A percentile compares a stretch with the other conserved stretches of the same genome.
Evolutionary conservation across 495 filamentous ascomycete species (phyloP).

Genomic region (Xylaria acuta): DNA sequence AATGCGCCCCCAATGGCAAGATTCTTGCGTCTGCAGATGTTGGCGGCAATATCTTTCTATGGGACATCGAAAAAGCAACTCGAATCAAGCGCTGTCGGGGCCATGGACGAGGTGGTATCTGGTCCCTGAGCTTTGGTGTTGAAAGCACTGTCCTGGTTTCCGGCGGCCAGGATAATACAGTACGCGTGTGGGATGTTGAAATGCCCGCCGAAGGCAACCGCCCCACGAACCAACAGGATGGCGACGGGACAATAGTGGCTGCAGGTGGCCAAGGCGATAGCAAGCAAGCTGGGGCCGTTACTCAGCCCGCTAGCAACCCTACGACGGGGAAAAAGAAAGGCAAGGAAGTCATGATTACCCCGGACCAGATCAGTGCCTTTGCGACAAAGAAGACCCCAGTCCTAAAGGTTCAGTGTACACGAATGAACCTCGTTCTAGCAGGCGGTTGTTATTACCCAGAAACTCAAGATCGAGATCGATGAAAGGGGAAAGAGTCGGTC

Average conservation of each 20-base stretch:
- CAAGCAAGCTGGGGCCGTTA: conserved; percentile 35
- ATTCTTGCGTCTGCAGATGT: conserved; percentile 87
- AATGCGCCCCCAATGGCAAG: conserved; percentile 86
- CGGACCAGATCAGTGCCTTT: conserved; percentile 92
- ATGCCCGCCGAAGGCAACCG: conserved; percentile 59
- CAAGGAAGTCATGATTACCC: conserved; percentile 87
- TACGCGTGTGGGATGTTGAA: conserved; percentile 91
- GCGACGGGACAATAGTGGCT: conserved; percentile 47
- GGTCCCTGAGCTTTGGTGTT: conserved; percentile 87
- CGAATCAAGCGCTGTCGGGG: conserved; percentile 91
- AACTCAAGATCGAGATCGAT: conserved; percentile 36
- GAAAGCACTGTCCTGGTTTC: conserved; percentile 89
- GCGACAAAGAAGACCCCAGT: conserved; percentile 95
- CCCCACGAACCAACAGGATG: conserved; percentile 36
- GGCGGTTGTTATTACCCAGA: conserved; percentile 76
- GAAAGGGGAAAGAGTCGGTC: background rate
- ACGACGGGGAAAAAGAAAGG: conserved; percentile 76
- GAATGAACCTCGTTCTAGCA: conserved; percentile 89
- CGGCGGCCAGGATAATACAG: conserved; percentile 89
- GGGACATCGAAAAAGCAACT: conserved; percentile 85
- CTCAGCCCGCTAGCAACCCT: conserved; percentile 51
- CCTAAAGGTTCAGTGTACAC: conserved; percentile 89
- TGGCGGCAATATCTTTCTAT: conserved; percentile 84
- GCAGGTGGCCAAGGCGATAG: conserved; percentile 64
- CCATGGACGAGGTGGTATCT: conserved; percentile 91